phyloP scores from a whole-genome alignment of 805 yeast genomes.

The Starmerella tilneyi region DNA sequence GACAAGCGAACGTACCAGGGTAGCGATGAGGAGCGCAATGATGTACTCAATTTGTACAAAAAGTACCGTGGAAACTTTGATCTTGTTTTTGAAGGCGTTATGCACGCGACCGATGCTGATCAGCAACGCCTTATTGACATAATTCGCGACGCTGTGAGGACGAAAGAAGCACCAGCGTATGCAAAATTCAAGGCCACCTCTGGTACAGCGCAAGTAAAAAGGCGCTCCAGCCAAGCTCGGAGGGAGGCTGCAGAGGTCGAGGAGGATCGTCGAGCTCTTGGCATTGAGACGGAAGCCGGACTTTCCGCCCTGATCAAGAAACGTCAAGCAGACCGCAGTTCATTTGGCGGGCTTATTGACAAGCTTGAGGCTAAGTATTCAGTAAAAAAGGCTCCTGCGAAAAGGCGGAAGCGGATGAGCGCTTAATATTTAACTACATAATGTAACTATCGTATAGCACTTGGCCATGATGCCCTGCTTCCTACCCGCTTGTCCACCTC shows the following conservation, averaged over 20 bases:
- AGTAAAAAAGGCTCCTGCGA: slow-evolving; percentile 2
- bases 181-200: slow-evolving; percentile 42
- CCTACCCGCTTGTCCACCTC: too few relatives aligned
- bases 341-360: slow-evolving; percentile 12
- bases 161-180: slow-evolving; percentile 33
- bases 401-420: slow-evolving; percentile 1
- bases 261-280: slow-evolving; percentile 46
- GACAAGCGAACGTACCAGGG: slow-evolving; percentile 56
- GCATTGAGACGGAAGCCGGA: slow-evolving; percentile 31
- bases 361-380: slow-evolving; percentile 19
- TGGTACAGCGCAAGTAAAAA: slow-evolving; percentile 40
- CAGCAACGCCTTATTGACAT: slow-evolving; percentile 51
- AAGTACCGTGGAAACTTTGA: slow-evolving; percentile 59
- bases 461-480: too few relatives aligned
- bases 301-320: slow-evolving; percentile 33
- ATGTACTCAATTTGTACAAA: slow-evolving; percentile 50
- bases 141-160: slow-evolving; percentile 39
- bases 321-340: slow-evolving; percentile 26
- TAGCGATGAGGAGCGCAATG: slow-evolving; percentile 37
- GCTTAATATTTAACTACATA: background rate
- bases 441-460: background rate
- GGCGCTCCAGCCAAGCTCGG: slow-evolving; percentile 34
- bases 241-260: slow-evolving; percentile 42
- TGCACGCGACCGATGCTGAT: slow-evolving; percentile 60
- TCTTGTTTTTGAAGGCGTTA: slow-evolving; percentile 59